phyloP scores from a whole-genome alignment of 2,329 filamentous ascomycete species.

The Scytalidium lignicola region DNA sequence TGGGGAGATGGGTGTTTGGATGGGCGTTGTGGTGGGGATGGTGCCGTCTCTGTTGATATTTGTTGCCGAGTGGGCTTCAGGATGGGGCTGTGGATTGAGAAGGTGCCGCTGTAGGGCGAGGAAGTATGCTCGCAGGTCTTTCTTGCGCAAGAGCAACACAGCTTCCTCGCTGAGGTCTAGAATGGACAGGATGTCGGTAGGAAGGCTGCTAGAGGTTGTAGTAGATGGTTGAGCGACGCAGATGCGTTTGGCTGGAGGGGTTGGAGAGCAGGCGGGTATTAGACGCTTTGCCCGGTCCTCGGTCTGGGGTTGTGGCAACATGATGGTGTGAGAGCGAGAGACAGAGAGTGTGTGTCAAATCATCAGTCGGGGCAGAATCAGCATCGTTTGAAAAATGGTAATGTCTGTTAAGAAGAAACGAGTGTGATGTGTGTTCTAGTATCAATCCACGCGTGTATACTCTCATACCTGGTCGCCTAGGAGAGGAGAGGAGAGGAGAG shows the following conservation, averaged over 20 bases:
- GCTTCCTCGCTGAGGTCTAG: slow-evolving; percentile 18
- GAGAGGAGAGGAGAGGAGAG: no score
- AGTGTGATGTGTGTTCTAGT: no score
- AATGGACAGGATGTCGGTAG: slow-evolving; percentile 10
- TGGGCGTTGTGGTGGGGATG: not conserved
- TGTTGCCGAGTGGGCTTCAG: not conserved
- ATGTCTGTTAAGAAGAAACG: no score
- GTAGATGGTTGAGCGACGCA: slow-evolving; percentile 5
- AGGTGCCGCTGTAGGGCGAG: slow-evolving; percentile 20
- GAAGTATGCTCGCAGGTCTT: slow-evolving; percentile 17
- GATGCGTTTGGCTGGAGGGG: slow-evolving; percentile 8
- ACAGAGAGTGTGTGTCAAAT: not conserved
- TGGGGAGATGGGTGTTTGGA: slow-evolving; percentile 1
- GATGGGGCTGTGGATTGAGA: slow-evolving; percentile 12
- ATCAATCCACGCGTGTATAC: no score
- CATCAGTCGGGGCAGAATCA: no score
- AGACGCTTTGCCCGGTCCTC: not conserved
- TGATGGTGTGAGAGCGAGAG: not conserved
- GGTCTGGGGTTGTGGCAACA: not conserved
- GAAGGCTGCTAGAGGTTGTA: not conserved
- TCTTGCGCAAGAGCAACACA: slow-evolving; percentile 18
- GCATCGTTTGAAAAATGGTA: no score
- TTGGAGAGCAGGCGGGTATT: not conserved
- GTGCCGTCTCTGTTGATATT: not conserved
- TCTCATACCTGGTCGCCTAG: no score